Evolutionary conservation across 129 eudicot species (phyloP), one percentile per base, ranked within the genome.

Genomic region (Pittosporum tobira): DNA sequence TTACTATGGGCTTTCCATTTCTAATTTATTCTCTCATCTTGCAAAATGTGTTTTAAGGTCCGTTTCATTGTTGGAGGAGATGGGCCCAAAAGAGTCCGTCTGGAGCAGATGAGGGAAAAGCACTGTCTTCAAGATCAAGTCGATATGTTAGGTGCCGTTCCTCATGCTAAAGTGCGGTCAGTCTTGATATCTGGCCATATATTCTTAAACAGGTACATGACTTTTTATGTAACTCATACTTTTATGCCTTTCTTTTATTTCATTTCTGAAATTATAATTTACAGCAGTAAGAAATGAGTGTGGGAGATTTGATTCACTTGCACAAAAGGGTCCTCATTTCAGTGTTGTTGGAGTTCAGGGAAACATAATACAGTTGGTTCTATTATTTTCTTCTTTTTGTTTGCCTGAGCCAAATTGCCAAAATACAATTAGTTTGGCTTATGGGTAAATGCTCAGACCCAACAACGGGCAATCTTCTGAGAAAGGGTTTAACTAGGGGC

Each of bases 51-150:
- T 66, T n/a, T n/a, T 51, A 40, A 90, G 98, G 98, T 91, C 38
- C 88, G 91, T 48, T 93, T 93, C 71, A 75, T 93, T 43, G 68
- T 93, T 62, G 96, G 99, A 59, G 99, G 99, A 59, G 99, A 93
- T 81, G 99, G 99, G 57, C 96, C 99, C 27, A 93, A 93, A 73
- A 73, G 96, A 72, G 99, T 93, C 24, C 82, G 99, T 25, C 70
- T 93, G 63, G 99, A 93, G 64, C 96, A 93, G 73, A 93, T 93
- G 99, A 81, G 99, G 83, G 96, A 93, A 77, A 93, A 93, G 64
- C 94, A 93, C 71, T 84, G 86, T 62, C 96, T 93, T 68, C 99
- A 93, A 75, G 96, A 87, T 27, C 79, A 88, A 45, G 96, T 87
- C 53, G 99, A 93, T 61, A 93, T 87, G 96, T 63, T 93, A 66